Evolutionary conservation across 106 monocot genomes (phyloP).

Genomic region (Dioscorea alata): DNA sequence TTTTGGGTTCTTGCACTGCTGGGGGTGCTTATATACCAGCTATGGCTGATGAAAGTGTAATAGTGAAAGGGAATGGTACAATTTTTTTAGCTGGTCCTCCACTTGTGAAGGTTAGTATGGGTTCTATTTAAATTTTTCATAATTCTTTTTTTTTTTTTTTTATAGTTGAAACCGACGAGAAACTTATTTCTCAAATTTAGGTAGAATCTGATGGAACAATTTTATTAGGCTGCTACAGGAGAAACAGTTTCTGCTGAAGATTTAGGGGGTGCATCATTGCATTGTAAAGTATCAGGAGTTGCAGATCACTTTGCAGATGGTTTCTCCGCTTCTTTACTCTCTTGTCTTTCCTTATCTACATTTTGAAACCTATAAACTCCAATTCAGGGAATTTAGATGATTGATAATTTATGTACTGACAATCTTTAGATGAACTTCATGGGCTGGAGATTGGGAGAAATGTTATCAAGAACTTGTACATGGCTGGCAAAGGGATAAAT

Average conservation of each 20-base stretch:
- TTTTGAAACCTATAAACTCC: neutral
- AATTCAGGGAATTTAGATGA: too few relatives aligned
- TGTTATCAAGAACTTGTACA: slow-evolving; percentile 86
- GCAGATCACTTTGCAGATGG: slow-evolving; percentile 97
- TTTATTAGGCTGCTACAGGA: slow-evolving; percentile 97
- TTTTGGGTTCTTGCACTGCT: slow-evolving; percentile 96
- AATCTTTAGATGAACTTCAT: slow-evolving; percentile 83
- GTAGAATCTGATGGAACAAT: slow-evolving; percentile 49
- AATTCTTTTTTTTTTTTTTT: neutral
- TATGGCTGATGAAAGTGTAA: slow-evolving; percentile 99
- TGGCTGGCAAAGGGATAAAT: slow-evolving; percentile 59
- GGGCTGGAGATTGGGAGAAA: slow-evolving; percentile 81
- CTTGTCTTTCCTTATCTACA: neutral
- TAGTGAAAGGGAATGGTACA: slow-evolving; percentile 96
- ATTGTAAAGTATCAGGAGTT: slow-evolving; percentile 96
- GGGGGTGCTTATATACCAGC: slow-evolving; percentile 99
- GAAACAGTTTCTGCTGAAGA: slow-evolving; percentile 98
- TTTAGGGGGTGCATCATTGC: slow-evolving; percentile 91
- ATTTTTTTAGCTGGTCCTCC: slow-evolving; percentile 99
- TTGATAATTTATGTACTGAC: too few relatives aligned
- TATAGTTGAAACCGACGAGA: slow-evolving; percentile 12
- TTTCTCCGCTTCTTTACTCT: slow-evolving; percentile 6
- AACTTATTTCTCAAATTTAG: slow-evolving; percentile 28
- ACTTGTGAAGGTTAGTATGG: slow-evolving; percentile 86
- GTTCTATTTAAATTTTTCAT: neutral